A percentile compares a stretch with the other conserved stretches of the same genome.
Conservation (phyloP, 2,329 filamentous ascomycete genomes). For the Tolypocladium cylindrosporum region DNA sequence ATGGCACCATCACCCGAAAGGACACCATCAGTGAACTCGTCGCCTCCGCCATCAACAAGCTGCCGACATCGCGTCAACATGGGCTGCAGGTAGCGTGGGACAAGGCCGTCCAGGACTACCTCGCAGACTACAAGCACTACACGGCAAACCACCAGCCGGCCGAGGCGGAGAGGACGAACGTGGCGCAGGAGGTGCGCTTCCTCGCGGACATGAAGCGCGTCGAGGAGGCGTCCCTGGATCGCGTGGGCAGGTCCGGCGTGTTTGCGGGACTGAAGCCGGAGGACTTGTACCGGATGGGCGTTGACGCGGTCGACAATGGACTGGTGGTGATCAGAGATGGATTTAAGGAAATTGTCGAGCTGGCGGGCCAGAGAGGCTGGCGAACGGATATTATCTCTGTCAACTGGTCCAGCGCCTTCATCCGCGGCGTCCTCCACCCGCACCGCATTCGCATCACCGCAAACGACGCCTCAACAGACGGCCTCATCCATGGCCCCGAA, state of each 20-base stretch:
- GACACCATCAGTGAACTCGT: constrained; percentile 44
- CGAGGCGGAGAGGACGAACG: constrained; percentile 20
- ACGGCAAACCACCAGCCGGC: constrained; percentile 20
- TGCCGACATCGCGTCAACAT: neutral
- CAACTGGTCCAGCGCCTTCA: constrained; percentile 40
- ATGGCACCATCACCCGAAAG: constrained; percentile 45
- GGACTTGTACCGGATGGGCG: constrained; percentile 27
- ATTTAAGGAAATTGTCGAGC: constrained; percentile 22
- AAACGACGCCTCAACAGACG: constrained; percentile 30
- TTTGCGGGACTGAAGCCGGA: constrained; percentile 29
- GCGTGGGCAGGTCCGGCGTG: constrained; percentile 32
- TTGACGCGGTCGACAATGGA: constrained; percentile 20
- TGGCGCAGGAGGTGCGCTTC: constrained; percentile 31
- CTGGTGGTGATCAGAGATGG: constrained; percentile 27
- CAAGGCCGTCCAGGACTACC: constrained; percentile 33
- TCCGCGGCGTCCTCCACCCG: constrained; percentile 30
- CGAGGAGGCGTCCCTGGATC: constrained; percentile 34
- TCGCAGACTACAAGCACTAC: constrained; percentile 30
- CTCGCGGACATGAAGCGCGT: constrained; percentile 31
- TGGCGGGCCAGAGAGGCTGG: constrained; percentile 21
- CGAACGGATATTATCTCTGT: constrained; percentile 36
- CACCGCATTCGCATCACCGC: constrained; percentile 27
- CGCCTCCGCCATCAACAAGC: constrained; percentile 25
- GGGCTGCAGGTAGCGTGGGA: constrained; percentile 32
- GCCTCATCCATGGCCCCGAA: constrained; percentile 30